A percentile compares a stretch with the other conserved stretches of the same genome.
Evolutionary conservation across 2,329 filamentous ascomycete species (phyloP).

Genomic region (Boeremia exigua): DNA sequence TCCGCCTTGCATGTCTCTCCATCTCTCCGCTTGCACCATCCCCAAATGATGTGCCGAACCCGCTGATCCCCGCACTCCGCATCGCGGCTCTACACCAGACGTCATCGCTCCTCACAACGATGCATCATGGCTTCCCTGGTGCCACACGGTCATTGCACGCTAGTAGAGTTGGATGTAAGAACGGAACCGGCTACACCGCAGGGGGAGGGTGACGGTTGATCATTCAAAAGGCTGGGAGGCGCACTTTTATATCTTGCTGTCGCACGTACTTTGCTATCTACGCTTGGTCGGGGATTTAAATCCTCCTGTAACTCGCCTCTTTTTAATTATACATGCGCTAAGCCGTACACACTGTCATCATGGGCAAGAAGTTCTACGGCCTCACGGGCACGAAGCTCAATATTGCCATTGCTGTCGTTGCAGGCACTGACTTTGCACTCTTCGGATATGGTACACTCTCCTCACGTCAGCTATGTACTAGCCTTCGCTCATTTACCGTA

Average conservation of each 20-base stretch:
- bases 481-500: background rate
- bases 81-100: constrained; percentile 16
- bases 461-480: background rate
- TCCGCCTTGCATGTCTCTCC: background rate
- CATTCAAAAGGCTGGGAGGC: constrained; percentile 9
- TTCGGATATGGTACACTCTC: constrained; percentile 67
- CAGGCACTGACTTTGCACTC: constrained; percentile 72
- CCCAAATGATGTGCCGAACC: constrained; percentile 9
- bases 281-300: constrained; percentile 1
- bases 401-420: constrained; percentile 72
- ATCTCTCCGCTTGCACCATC: constrained; percentile 3
- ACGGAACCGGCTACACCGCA: constrained; percentile 9
- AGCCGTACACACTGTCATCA: constrained; percentile 1
- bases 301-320: constrained; percentile 1
- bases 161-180: constrained; percentile 7
- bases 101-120: constrained; percentile 11
- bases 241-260: constrained; percentile 1
- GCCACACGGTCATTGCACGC: constrained; percentile 4
- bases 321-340: constrained; percentile 10
- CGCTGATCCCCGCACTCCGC: constrained; percentile 14
- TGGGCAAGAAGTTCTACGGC: constrained; percentile 62
- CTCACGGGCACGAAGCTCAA: constrained; percentile 69
- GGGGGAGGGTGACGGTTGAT: constrained; percentile 1
- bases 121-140: constrained; percentile 9
- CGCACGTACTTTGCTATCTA: background rate